phyloP scores from a whole-genome alignment of 768 basidiomycete species.

The Leucocoprinus birnbaumii region DNA sequence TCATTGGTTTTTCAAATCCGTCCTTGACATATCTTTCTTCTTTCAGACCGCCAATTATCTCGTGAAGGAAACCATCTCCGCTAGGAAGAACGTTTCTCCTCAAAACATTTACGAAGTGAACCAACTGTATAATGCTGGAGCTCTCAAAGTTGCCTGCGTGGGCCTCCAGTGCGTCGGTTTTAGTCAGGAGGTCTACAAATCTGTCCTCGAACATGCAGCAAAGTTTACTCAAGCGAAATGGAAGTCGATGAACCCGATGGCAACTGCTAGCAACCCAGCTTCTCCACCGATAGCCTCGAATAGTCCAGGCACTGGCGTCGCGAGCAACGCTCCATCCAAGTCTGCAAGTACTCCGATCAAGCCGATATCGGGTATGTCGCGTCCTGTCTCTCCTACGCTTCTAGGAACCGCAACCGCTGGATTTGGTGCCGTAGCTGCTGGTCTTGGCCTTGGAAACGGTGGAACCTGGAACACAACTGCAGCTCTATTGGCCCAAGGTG shows the following conservation, averaged over 20 bases:
- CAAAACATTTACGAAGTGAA: slow-evolving; percentile 74
- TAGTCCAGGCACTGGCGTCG: too few relatives aligned
- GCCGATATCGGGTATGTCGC: not conserved
- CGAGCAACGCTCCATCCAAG: not conserved
- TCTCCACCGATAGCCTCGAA: too few relatives aligned
- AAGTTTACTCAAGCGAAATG: slow-evolving; percentile 40
- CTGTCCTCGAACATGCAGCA: slow-evolving; percentile 62
- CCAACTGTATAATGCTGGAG: slow-evolving; percentile 72
- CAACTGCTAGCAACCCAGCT: too few relatives aligned
- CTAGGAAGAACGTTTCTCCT: slow-evolving; percentile 73
- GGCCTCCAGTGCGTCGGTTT: slow-evolving; percentile 78
- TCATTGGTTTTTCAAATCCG: not conserved
- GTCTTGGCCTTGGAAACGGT: slow-evolving; percentile 7
- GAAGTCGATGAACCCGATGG: slow-evolving; percentile 18
- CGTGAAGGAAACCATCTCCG: slow-evolving; percentile 68
- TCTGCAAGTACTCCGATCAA: too few relatives aligned
- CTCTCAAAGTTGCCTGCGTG: slow-evolving; percentile 69
- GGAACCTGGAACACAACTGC: slow-evolving; percentile 3
- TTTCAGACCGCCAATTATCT: slow-evolving; percentile 60
- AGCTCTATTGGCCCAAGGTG: not conserved
- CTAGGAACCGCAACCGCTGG: slow-evolving; percentile 1
- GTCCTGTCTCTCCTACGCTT: slow-evolving; percentile 6
- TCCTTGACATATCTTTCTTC: slow-evolving; percentile 7
- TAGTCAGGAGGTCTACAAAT: slow-evolving; percentile 61
- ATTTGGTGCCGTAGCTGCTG: slow-evolving; percentile 6